Percentiles rank a stretch among this genome's conserved stretches.
phyloP scores from a whole-genome alignment of 257 asterid species.

The Salvia miltiorrhiza region DNA sequence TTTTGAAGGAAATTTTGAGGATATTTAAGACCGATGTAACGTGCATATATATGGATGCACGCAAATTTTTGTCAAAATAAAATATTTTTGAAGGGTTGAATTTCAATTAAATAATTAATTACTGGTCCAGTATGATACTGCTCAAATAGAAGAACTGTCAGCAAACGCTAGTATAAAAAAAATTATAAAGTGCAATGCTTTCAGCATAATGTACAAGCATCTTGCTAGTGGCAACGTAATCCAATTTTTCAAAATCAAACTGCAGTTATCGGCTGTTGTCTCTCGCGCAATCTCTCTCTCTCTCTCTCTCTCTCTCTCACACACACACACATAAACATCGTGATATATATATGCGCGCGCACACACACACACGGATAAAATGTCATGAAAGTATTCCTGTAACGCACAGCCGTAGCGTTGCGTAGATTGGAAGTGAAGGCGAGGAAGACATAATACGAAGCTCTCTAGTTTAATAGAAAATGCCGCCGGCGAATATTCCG shows the following conservation, averaged over 20 bases:
- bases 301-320: not conserved
- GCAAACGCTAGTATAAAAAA: too few relatives aligned
- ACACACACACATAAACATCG: not conserved
- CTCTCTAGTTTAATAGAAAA: not conserved
- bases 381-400: not conserved
- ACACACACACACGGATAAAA: not conserved
- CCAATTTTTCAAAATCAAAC: slow-evolving; percentile 25
- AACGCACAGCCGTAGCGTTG: not conserved
- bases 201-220: slow-evolving; percentile 6
- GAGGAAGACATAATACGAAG: not conserved
- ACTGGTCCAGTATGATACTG: too few relatives aligned
- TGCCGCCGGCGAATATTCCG: slow-evolving; percentile 33
- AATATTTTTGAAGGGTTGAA: too few relatives aligned
- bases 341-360: too few relatives aligned
- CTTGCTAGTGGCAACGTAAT: slow-evolving; percentile 17
- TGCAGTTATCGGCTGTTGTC: slow-evolving; percentile 26
- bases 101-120: too few relatives aligned
- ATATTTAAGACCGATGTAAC: too few relatives aligned
- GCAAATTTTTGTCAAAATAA: too few relatives aligned
- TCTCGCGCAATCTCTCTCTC: slow-evolving; percentile 18
- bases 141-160: too few relatives aligned
- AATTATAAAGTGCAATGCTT: slow-evolving; percentile 16
- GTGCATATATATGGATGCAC: too few relatives aligned
- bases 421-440: slow-evolving; percentile 32
- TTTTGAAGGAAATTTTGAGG: too few relatives aligned